Conservation (phyloP, 352 stramenopile genomes). For the Phytophthora sansomeana region DNA sequence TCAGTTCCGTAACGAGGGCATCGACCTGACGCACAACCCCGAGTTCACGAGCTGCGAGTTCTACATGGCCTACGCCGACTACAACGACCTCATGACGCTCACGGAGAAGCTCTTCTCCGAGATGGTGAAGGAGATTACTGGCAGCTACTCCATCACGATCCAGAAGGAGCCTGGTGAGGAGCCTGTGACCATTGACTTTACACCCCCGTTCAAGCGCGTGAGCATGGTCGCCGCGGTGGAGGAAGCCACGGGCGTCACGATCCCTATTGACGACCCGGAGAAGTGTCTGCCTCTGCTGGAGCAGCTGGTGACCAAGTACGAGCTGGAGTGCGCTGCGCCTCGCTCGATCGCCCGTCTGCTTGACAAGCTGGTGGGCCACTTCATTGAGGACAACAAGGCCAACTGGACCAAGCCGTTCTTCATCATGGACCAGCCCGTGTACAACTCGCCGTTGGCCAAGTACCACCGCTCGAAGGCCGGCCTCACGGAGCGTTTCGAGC, state of each 20-base stretch:
- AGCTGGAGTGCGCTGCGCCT: slow-evolving; percentile 72
- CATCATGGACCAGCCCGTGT: slow-evolving; percentile 98
- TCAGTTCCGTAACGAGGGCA: slow-evolving; percentile 99
- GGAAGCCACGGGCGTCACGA: slow-evolving; percentile 68
- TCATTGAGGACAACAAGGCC: slow-evolving; percentile 88
- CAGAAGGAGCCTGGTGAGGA: slow-evolving; percentile 82
- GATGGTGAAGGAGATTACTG: slow-evolving; percentile 92
- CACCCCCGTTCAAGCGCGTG: slow-evolving; percentile 95
- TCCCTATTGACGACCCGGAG: slow-evolving; percentile 79
- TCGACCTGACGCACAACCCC: slow-evolving; percentile 98
- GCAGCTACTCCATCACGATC: slow-evolving; percentile 90
- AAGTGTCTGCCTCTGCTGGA: slow-evolving; percentile 71
- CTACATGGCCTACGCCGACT: slow-evolving; percentile 99
- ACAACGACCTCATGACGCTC: slow-evolving; percentile 98
- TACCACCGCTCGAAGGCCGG: slow-evolving; percentile 93
- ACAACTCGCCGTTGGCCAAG: slow-evolving; percentile 98
- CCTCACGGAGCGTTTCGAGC: slow-evolving; percentile 98
- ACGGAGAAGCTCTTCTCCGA: slow-evolving; percentile 95
- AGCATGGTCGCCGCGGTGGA: slow-evolving; percentile 91
- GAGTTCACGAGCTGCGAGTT: slow-evolving; percentile 99
- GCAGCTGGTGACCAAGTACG: slow-evolving; percentile 73
- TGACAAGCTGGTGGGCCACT: slow-evolving; percentile 91
- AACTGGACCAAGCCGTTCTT: slow-evolving; percentile 97
- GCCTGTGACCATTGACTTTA: slow-evolving; percentile 92
- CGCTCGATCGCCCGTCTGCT: slow-evolving; percentile 82